Evolutionary conservation across 1,284 basidiomycete species (phyloP).

Genomic region (Apiotrichum sp.): DNA sequence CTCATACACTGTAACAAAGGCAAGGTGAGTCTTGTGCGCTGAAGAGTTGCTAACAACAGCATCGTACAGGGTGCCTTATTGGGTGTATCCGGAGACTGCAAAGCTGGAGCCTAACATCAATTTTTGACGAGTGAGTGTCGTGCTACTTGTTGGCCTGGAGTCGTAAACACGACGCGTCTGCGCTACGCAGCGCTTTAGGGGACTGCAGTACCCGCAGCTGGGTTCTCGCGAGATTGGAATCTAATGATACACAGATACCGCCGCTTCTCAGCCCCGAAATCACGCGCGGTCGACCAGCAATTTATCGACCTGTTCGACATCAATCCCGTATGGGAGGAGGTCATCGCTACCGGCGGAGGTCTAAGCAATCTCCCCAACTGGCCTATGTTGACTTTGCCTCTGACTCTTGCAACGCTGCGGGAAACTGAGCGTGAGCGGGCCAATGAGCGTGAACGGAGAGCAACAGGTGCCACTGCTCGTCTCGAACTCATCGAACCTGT

Average conservation of each 20-base stretch:
- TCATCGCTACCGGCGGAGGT: constrained; percentile 26
- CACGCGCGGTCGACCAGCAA: constrained; percentile 53
- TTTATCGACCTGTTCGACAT: constrained; percentile 53
- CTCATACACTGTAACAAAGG: constrained; percentile 58
- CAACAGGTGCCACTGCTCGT: not conserved
- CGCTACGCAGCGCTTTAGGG: too few species aligned
- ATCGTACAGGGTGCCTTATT: constrained; percentile 54
- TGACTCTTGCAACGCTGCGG: constrained; percentile 3
- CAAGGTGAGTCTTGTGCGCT: constrained; percentile 41
- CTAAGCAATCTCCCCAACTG: constrained; percentile 36
- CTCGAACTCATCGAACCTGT: constrained; percentile 1
- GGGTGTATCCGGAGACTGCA: constrained; percentile 54
- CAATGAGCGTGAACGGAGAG: constrained; percentile 1
- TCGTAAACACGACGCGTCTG: too few species aligned
- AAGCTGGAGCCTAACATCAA: constrained; percentile 52
- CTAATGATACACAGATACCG: constrained; percentile 38
- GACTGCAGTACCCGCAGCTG: too few species aligned
- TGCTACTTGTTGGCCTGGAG: too few species aligned
- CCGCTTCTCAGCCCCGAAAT: constrained; percentile 51
- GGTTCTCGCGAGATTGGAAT: too few species aligned
- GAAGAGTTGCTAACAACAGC: constrained; percentile 28
- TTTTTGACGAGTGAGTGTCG: constrained; percentile 54
- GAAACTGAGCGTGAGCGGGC: constrained; percentile 10
- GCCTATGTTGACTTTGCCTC: constrained; percentile 35
- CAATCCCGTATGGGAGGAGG: constrained; percentile 35